phyloP scores from a whole-genome alignment of 768 basidiomycete genomes.

The Suillus plorans region DNA sequence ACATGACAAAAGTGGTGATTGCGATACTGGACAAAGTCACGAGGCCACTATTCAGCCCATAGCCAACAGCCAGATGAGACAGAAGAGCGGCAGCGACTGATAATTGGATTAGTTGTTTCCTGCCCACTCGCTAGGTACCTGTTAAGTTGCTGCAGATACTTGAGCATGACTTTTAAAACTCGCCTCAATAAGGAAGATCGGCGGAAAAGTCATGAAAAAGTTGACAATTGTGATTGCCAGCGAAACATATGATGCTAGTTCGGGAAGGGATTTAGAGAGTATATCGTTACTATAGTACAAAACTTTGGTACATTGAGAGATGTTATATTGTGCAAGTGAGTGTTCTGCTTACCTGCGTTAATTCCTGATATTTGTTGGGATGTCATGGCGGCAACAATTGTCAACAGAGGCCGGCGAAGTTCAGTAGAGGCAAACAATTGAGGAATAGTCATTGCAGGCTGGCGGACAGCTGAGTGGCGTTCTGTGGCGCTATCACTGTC shows the following conservation, averaged over 20 bases:
- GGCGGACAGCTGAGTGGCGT: slow-evolving; percentile 23
- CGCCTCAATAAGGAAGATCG: slow-evolving; percentile 86
- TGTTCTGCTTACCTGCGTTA: slow-evolving; percentile 57
- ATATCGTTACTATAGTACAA: slow-evolving; percentile 92
- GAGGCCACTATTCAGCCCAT: slow-evolving; percentile 63
- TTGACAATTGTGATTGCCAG: slow-evolving; percentile 85
- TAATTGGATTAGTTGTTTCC: slow-evolving; percentile 62
- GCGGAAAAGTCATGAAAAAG: slow-evolving; percentile 71
- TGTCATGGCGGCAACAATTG: slow-evolving; percentile 69
- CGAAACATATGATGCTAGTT: slow-evolving; percentile 78
- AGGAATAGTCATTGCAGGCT: slow-evolving; percentile 46
- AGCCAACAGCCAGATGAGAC: slow-evolving; percentile 67
- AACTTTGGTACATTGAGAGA: slow-evolving; percentile 42
- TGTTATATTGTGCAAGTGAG: neutral
- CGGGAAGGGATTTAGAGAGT: slow-evolving; percentile 74
- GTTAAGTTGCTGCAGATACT: slow-evolving; percentile 4
- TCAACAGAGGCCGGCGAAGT: slow-evolving; percentile 60
- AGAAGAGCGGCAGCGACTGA: slow-evolving; percentile 67
- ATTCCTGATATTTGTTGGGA: slow-evolving; percentile 83
- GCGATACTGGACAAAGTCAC: slow-evolving; percentile 67
- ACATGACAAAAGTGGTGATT: slow-evolving; percentile 83
- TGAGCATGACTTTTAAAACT: slow-evolving; percentile 7
- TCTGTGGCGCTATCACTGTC: slow-evolving; percentile 16
- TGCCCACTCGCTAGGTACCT: slow-evolving; percentile 60
- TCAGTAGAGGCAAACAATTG: slow-evolving; percentile 53